A percentile compares a stretch with the other conserved stretches of the same genome.
Evolutionary conservation across 176 grass and related monocot species (phyloP).

Genomic region (Pontederia crassipes): DNA sequence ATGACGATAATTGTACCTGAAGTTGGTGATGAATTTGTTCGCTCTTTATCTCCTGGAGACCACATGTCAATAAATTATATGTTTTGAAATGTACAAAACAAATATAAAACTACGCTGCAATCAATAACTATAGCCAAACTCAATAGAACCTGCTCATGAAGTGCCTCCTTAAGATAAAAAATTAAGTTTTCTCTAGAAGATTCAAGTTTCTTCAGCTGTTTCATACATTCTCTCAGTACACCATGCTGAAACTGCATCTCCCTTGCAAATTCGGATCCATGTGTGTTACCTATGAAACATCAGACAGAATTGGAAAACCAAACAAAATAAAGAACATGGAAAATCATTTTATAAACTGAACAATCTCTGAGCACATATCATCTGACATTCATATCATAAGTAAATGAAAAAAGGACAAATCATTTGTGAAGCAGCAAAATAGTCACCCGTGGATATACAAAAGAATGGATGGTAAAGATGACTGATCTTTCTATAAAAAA

Average conservation of each 20-base stretch:
- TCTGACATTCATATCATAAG: neutral
- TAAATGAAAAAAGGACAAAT: no score
- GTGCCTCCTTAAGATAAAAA: constrained; percentile 52
- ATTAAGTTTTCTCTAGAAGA: constrained; percentile 43
- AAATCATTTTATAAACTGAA: neutral
- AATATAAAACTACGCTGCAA: constrained; percentile 1
- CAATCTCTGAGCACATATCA: neutral
- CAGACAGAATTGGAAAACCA: neutral
- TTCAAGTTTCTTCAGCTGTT: constrained; percentile 59
- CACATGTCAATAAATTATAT: constrained; percentile 15
- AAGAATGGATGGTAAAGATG: no score
- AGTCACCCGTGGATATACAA: no score
- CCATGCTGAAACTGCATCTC: constrained; percentile 48
- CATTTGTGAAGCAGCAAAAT: no score
- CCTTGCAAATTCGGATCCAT: constrained; percentile 30
- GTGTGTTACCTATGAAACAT: constrained; percentile 33
- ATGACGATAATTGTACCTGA: constrained; percentile 38
- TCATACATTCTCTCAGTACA: constrained; percentile 52
- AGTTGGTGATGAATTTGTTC: constrained; percentile 48
- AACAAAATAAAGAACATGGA: neutral
- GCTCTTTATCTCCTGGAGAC: constrained; percentile 59
- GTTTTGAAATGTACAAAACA: constrained; percentile 5
- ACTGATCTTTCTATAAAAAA: no score
- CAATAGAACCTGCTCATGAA: constrained; percentile 58
- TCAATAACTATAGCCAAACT: neutral